Evolutionary conservation across 2,329 filamentous ascomycete genomes (phyloP), one percentile per base, ranked within the genome.

Genomic region (Mycosphaerella arachidis): DNA sequence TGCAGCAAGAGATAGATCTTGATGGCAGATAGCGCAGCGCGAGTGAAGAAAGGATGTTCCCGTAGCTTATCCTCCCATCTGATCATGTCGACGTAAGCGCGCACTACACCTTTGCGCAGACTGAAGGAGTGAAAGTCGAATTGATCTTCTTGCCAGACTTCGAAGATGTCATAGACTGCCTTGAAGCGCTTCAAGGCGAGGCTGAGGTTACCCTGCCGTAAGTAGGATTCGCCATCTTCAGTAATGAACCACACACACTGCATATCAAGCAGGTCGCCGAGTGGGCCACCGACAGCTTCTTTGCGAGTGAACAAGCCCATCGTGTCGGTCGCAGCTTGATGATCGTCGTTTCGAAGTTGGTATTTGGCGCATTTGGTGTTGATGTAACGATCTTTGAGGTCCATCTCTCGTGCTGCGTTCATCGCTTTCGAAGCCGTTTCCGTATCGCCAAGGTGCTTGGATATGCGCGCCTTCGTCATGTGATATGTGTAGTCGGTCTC

Each of bases 111-210:
- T 76, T 97, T 99, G 20, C 94, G 84, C n/a, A 99, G 80, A 20
- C 92, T 97, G 76, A 99, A 99, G 73, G 86, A 91, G 81, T 99
- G 95, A 80, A 99, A 99, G 74, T 99, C 94, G 70, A 97, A 97
- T 72, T 99, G 94, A 69, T 99, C 94, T 74, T 99, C 95, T 72
- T 96, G 89, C 94, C 94, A 99, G 20, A 91, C 86, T 66, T 97
- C 93, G 70, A 99, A 99, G 66, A 99, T 95, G 76, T 90, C 91
- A 74, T 88, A 88, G 59, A 99, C 85, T 24, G 90, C 82, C 66
- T 92, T 90, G 76, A 97, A 93, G 53, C 95, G 86, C 80, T 99
- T 99, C 56, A 99, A 81, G 0, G 95, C 93, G 60, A 97, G 82
- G 4, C 89, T 91, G 51, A 90, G 79, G 68, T 96, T 92, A 65